Percentiles rank a stretch among this genome's conserved stretches.
These are phyloP conservation scores for Cladosporium sp. DNA, from an alignment of 2,329 filamentous ascomycete species.

Conservation along the genomic window DNA sequence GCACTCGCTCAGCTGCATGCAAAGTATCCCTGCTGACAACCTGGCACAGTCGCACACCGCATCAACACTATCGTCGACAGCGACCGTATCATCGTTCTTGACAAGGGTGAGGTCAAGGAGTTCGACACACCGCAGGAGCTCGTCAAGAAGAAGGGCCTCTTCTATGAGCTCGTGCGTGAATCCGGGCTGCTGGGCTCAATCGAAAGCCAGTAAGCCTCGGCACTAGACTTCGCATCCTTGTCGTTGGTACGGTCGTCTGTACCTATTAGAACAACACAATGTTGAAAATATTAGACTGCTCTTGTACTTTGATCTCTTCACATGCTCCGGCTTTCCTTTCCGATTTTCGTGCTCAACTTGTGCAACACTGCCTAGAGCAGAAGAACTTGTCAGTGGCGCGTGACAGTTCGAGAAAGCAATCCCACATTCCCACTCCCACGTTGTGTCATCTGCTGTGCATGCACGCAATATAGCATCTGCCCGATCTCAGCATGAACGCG, in stretches of 20 bases:
- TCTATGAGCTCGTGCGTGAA: constrained; percentile 88
- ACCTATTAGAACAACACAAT: constrained; percentile 2
- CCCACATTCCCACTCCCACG: constrained; percentile 10
- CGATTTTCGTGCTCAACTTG: background rate
- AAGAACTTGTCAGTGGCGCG: background rate
- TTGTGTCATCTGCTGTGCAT: constrained; percentile 6
- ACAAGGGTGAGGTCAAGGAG: constrained; percentile 84
- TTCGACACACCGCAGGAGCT: constrained; percentile 84
- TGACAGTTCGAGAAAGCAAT: constrained; percentile 3
- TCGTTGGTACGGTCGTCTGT: constrained; percentile 5
- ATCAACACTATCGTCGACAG: constrained; percentile 93
- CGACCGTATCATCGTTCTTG: constrained; percentile 89
- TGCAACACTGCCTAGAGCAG: background rate
- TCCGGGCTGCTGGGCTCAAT: constrained; percentile 64
- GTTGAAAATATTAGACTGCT: constrained; percentile 7
- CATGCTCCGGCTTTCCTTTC: background rate
- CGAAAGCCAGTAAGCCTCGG: constrained; percentile 16
- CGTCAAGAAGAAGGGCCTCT: constrained; percentile 70
- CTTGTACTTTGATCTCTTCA: background rate
- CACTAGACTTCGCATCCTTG: constrained; percentile 1
- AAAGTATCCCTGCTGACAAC: background rate
- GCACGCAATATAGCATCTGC: background rate
- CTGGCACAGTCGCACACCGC: constrained; percentile 68
- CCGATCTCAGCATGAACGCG: too few species aligned
- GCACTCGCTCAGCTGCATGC: background rate